These are phyloP conservation scores for Blastobotrys niveus DNA, from an alignment of 1,139 yeast genomes.

Conservation along the genomic window DNA sequence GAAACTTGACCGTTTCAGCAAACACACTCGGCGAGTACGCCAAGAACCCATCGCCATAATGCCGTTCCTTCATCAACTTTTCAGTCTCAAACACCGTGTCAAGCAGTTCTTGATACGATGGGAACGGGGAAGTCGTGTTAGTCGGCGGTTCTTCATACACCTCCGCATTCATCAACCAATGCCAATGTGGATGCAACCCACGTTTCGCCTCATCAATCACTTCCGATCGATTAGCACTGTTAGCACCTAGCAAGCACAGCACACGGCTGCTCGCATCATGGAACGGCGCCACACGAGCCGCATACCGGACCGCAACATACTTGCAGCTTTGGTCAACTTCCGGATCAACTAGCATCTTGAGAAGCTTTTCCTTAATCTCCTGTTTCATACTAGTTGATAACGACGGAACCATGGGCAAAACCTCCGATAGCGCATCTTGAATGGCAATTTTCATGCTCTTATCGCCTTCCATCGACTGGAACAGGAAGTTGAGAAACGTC, in stretches of 20 bases:
- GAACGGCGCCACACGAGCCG: conserved; percentile 63
- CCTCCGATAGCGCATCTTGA: conserved; percentile 63
- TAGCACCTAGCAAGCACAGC: conserved; percentile 62
- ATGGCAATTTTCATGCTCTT: conserved; percentile 60
- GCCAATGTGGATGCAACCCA: conserved; percentile 80
- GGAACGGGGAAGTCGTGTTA: conserved; percentile 4
- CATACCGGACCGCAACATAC: conserved; percentile 59
- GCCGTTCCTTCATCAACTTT: conserved; percentile 8
- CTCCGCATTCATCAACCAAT: conserved; percentile 33
- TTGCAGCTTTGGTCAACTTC: conserved; percentile 40
- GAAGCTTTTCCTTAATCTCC: conserved; percentile 43
- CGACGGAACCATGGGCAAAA: conserved; percentile 46
- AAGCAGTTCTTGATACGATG: conserved; percentile 25
- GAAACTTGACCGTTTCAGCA: conserved; percentile 31
- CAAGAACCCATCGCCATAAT: conserved; percentile 16
- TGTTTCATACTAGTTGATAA: conserved; percentile 40
- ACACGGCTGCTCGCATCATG: conserved; percentile 62
- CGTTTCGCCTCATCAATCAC: conserved; percentile 73
- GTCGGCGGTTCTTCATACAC: conserved; percentile 10
- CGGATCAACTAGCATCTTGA: conserved; percentile 36
- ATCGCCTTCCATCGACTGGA: conserved; percentile 65
- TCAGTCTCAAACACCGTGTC: conserved; percentile 6
- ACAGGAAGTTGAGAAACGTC: conserved; percentile 39
- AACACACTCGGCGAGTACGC: conserved; percentile 24
- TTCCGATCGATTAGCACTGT: conserved; percentile 55